These are phyloP conservation scores for Trypanosomatidae sp. DNA, from an alignment of 208 protist genomes.

Conservation along the genomic window DNA sequence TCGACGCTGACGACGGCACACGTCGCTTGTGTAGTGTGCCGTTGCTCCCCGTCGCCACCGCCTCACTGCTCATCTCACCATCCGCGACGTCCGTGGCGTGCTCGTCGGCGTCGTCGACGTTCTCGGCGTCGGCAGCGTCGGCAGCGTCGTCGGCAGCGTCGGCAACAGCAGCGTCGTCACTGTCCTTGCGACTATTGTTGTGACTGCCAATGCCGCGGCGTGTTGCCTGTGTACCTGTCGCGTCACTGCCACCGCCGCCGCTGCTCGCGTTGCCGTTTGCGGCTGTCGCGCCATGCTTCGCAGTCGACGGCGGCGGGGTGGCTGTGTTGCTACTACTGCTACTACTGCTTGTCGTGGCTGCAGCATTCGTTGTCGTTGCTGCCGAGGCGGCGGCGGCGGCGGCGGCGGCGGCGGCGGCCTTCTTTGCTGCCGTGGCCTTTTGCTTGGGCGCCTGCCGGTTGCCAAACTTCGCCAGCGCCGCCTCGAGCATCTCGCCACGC, in stretches of 20 bases:
- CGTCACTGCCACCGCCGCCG: not conserved
- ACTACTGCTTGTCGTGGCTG: not conserved
- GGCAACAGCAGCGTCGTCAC: no score
- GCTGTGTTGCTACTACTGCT: not conserved
- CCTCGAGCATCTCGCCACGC: conserved; percentile 76
- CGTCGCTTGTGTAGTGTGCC: no score
- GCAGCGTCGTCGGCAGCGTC: no score
- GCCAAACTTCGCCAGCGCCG: conserved; percentile 60
- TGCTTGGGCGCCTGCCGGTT: conserved; percentile 32
- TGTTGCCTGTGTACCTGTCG: no score
- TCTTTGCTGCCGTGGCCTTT: conserved; percentile 7
- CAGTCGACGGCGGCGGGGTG: not conserved
- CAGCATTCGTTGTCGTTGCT: not conserved
- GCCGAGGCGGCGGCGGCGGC: conserved; percentile 1
- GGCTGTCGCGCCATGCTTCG: not conserved
- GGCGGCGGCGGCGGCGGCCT: conserved; percentile 8
- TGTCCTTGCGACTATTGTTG: no score
- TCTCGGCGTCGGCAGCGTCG: no score
- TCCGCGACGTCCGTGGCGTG: conserved; percentile 1
- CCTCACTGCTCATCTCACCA: no score
- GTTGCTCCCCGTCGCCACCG: no score
- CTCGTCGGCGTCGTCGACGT: not conserved
- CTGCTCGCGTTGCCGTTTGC: not conserved
- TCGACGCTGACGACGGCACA: no score
- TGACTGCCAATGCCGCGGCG: no score